Evolutionary conservation across 1,139 yeast genomes (phyloP), one percentile per base, ranked within the genome.

Genomic region (Hyphopichia buzzinii): DNA sequence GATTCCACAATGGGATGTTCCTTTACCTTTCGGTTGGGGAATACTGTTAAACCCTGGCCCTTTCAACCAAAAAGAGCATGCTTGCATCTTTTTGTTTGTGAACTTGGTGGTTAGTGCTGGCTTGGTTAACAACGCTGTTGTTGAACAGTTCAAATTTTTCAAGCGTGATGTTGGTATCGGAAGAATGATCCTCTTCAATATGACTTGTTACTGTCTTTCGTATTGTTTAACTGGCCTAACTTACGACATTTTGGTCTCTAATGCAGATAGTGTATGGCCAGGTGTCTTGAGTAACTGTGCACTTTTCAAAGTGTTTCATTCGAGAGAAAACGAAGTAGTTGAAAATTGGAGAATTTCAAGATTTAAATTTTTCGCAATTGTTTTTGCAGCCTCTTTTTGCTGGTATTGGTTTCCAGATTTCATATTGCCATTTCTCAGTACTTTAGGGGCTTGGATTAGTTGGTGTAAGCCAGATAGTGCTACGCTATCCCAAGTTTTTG

Each of bases 401-500:
- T 29, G 37, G 37, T 33, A 33, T 13, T 29, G 39, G 33, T 29
- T 34, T 22, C 35, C 35, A 8, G 70, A 33, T 7, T 66, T 51
- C 44, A 49, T 61, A 26, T 47, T 55, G 46, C 40, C 46, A 23
- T 49, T 43, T 16, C 44, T 46, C 38, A 39, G 46, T 31, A 29
- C 28, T 13, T 28, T 43, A 12, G 46, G 46, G 30, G 39, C 41
- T 5, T 38, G 41, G 41, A 38, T 38, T 12, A 33, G 39, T 32
- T 38, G 41, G 41, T 29, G 34, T 14, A 38, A 30, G 28, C 41
- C 41, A 17, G 15, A 25, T 11, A 38, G 33, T 26, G 39, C 41
- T 14, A 17, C 37, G 3, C 30, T 38, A n/a, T 29, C 39, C 53
- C 80, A 76, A 49, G 52, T 79, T 33, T 75, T 77, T 49, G 81